Evolutionary conservation across 345 rosid genomes (phyloP), one percentile per base, ranked within the genome.

Genomic region (Pugionium dolabratum): DNA sequence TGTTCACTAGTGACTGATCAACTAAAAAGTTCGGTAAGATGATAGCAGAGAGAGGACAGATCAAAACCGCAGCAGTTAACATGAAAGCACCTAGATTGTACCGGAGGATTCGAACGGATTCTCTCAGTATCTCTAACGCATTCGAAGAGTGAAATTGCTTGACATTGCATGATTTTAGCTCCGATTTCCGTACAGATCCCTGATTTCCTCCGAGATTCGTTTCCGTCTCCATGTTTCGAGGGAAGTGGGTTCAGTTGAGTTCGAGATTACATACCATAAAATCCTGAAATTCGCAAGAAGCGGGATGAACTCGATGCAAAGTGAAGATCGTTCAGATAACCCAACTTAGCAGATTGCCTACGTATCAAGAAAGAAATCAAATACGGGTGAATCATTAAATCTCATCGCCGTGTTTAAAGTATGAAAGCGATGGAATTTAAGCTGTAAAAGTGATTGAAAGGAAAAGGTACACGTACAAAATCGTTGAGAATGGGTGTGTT

Each of bases 91-190:
- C 70, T 1, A 76, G 76, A 75, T 89, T 92, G 72, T 69, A 89
- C 9, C 95, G 88, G 11, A 92, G 89, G 71, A 92, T 86, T 75
- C 95, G 79, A 54, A 86, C 86, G 0, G 93, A 76, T 71, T 92
- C 96, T 59, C 95, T 84, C 69, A 92, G 61, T 79, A 92, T 92
- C 79, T 89, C 96, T 67, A 87, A 66, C 1, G 96, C 96, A 56
- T 79, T 86, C 72, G 82, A 75, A 5, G 94, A 79, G 76, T 73
- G 88, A 62, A 83, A 77, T 30, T 76, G 88, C 18, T 73, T 72
- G 53, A 63, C 47, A 48, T 33, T 59, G 68, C 78, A 57, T 48
- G 78, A 55, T 52, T 81, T 88, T 9, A 80, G 39, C 74, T 86
- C 86, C 25, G 79, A 41, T 67, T 49, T 73, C 45, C 68, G 70